A percentile compares a stretch with the other conserved stretches of the same genome.
phyloP scores from a whole-genome alignment of 2,329 filamentous ascomycete genomes.

The Phyllosticta capitalensis region DNA sequence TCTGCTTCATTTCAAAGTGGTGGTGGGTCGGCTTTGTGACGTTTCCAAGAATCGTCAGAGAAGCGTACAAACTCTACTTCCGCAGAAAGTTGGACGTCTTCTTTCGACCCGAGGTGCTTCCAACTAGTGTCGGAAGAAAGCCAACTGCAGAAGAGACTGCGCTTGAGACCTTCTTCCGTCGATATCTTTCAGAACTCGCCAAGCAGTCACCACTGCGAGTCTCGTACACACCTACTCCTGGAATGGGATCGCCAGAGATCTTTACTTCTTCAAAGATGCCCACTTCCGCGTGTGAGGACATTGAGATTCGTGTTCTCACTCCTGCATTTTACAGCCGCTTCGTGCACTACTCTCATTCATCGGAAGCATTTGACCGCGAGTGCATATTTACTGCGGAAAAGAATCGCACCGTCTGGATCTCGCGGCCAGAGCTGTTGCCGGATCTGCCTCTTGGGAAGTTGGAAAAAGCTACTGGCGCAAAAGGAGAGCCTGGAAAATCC shows the following conservation, averaged over 20 bases:
- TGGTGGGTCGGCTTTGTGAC: slow-evolving; percentile 60
- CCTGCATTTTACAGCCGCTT: slow-evolving; percentile 60
- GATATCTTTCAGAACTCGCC: slow-evolving; percentile 39
- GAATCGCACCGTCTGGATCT: slow-evolving; percentile 49
- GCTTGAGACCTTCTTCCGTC: slow-evolving; percentile 31
- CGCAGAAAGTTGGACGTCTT: slow-evolving; percentile 51
- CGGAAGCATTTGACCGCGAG: slow-evolving; percentile 54
- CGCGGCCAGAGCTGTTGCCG: slow-evolving; percentile 35
- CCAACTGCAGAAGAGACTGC: slow-evolving; percentile 43
- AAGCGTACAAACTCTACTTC: slow-evolving; percentile 52
- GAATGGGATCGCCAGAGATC: slow-evolving; percentile 15
- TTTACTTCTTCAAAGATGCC: slow-evolving; percentile 9
- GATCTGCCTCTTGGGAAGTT: slow-evolving; percentile 30
- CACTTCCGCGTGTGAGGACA: slow-evolving; percentile 18
- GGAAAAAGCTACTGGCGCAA: background rate
- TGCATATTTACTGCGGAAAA: slow-evolving; percentile 41
- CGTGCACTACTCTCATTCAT: slow-evolving; percentile 51
- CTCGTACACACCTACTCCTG: slow-evolving; percentile 46
- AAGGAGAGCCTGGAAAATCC: slow-evolving; percentile 7
- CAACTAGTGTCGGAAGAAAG: slow-evolving; percentile 44
- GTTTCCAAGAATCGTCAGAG: slow-evolving; percentile 53
- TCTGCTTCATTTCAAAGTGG: slow-evolving; percentile 46
- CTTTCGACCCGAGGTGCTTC: slow-evolving; percentile 54
- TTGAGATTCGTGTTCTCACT: slow-evolving; percentile 52
- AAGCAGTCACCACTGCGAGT: slow-evolving; percentile 41